Base-by-base conservation (phyloP, 1,284 basidiomycete species). In the Leccinum solheimii region DNA sequence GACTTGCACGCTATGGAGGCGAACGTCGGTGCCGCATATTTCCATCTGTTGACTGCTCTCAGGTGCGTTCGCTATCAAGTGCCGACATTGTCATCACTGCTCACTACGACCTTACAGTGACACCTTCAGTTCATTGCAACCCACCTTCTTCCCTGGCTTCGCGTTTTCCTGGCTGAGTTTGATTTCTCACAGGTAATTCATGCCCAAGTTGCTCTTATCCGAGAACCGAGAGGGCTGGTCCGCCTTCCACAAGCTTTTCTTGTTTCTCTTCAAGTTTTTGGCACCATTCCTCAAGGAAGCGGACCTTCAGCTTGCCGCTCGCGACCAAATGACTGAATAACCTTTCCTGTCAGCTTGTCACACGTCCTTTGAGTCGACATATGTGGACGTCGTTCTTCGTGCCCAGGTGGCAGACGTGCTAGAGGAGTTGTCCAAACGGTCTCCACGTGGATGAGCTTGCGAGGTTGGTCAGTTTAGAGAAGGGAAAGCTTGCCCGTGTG, bases 121-220 rank as follows among this genome's bases (percentile, higher is more conserved):
- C 75, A 95, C 94, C 6, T 90, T 98, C 75, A 97, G 95, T 76
- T 97, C 96, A 51, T 81, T 97, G 63, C 97, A 99, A 76, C 97
- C 97, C 3, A 91, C 89, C 5, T 96, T 96, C 78, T 99, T 98
- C 81, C 97, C 97, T 8, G 92, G 95, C 43, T 99, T 99, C 76
- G 92, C 97, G 2, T 99, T 98, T 78, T 97, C 95, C 32, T 99
- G 97, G 97, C 89, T 98, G 82, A 92, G 91, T 68, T 82, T 99
- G 57, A 90, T 99, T 68, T 98, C 97, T 51, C 97, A 99, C 77
- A 85, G 97, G 59, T 81, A 96, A 57, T 98, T 99, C 83, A 96
- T 99, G 94, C 95, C 97, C 14, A 97, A 98, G 77, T 78, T 99
- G 59, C 83, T 99, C 34, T 77, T 88, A 50, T 86, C 90, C 26